Base-by-base conservation (phyloP, 805 yeast genomes). In the Metschnikowia cubensis region DNA sequence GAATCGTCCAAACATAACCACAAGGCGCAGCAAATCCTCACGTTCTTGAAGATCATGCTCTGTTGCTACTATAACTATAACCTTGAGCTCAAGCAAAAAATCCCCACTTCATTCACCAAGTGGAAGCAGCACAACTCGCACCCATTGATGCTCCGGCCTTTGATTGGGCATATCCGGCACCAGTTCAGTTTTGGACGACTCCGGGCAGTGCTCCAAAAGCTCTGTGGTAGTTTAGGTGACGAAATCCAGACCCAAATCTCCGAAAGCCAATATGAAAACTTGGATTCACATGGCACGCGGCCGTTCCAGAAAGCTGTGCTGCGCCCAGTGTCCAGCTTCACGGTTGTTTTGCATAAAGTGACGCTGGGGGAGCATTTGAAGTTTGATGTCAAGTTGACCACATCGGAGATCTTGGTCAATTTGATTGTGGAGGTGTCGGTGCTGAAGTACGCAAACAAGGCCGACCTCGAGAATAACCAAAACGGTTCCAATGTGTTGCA, bases 151-250 rank as follows among this genome's bases (percentile, higher is more conserved):
- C 65, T 83, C 18, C 65, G 83, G 35, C 86, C 88, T 2, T 61
- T 83, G 38, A 70, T 83, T 34, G 85, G 85, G 4, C 79, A 80
- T 55, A 74, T 80, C 51, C 74, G 77, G 50, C 88, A 83, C 56
- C 82, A 81, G 53, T 56, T 68, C 34, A 66, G 73, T 45, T 52
- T 80, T 11, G 53, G 55, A 22, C 57, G 59, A 40, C 57, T 70
- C 56, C 43, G 53, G 10, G 59, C 62, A 7, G 66, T 74, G 14
- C 54, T 79, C 21, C 55, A 66, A 14, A 55, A 53, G 18, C 52
- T 66, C 6, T 41, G 57, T 35, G 35, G 22, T n/a, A 45, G 48
- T 11, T 47, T 55, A 10, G 57, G 53, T n/a, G n/a, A 52, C 1
- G 15, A 37, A 7, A 46, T 50, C 20, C 7, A 51, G 18, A 43